Evolutionary conservation across 2,329 filamentous ascomycete species (phyloP), one percentile per base, ranked within the genome.

Genomic region (Shiraia bambusicola): DNA sequence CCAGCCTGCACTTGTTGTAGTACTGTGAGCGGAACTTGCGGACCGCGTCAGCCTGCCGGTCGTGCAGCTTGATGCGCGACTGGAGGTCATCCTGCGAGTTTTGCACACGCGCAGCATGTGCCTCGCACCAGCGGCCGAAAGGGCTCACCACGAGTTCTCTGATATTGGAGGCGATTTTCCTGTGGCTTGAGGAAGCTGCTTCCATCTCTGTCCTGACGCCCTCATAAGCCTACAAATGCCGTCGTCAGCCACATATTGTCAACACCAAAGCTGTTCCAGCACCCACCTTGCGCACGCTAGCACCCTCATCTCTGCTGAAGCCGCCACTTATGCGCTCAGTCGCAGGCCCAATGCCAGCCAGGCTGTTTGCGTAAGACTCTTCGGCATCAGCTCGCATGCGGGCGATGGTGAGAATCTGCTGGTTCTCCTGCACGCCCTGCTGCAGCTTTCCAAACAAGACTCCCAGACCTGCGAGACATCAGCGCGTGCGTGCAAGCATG

Each of bases 1-100:
- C 86, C 49, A 96, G 76, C 35, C 94, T 86, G 68, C 93, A 98
- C 73, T 97, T 98, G 77, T 97, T 98, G 79, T 97, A 97, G 72
- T 98, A 98, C 58, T 88, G 87, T 69, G 88, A 95, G 52, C 93
- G 84, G 58, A 96, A 81, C 73, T 97, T 97, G 77, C 90, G 89
- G 48, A 95, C 89, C 14, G 80, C 70, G 49, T 98, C 93, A 44
- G 87, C 86, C 70, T 98, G 94, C 55, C 87, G 88, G 66, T 95
- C 89, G 69, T 97, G 90, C 48, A 87, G 81, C 75, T 95, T 96
- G 71, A 97, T 91, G 44, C 89, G 87, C 34, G 78, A 73, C 69
- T 97, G 92, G 15, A 98, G 80, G 60, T 96, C 91, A 58, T 97
- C 93, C 67, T 98, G 92, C 15, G 90, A 96, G 61, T 90, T 88